Conservation (phyloP, 306 rosid species). For the Lathyrus sativus region DNA sequence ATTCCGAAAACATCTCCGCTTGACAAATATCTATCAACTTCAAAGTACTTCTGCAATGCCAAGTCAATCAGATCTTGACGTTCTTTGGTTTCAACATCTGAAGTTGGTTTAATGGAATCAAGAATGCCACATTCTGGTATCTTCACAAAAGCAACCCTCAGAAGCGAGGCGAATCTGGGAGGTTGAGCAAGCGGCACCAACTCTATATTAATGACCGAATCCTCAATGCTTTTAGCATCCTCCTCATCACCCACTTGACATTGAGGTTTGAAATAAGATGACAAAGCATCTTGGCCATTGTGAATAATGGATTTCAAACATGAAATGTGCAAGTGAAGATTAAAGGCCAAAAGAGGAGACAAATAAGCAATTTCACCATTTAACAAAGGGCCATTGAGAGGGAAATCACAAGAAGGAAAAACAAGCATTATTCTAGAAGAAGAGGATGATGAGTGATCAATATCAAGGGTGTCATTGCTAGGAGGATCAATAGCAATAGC, state of each 20-base stretch:
- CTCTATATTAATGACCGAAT: constrained; percentile 49
- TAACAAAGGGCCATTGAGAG: constrained; percentile 37
- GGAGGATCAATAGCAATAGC: constrained; percentile 83
- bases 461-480: constrained; percentile 19
- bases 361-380: constrained; percentile 60
- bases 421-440: constrained; percentile 55
- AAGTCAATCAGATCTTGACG: constrained; percentile 81
- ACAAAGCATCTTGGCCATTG: constrained; percentile 57
- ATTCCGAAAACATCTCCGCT: constrained; percentile 76
- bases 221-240: constrained; percentile 35
- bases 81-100: constrained; percentile 64
- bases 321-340: constrained; percentile 73
- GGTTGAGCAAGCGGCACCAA: constrained; percentile 52
- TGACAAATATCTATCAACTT: constrained; percentile 77
- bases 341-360: constrained; percentile 81
- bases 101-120: constrained; percentile 65
- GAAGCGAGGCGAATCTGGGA: constrained; percentile 75
- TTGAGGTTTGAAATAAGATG: constrained; percentile 63
- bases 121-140: constrained; percentile 77
- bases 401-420: constrained; percentile 67
- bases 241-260: constrained; percentile 41
- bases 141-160: constrained; percentile 85
- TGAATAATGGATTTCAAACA: constrained; percentile 71
- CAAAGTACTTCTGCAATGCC: constrained; percentile 74
- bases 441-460: constrained; percentile 1